phyloP scores from a whole-genome alignment of 2,329 filamentous ascomycete species.

The Botrytis tulipae region DNA sequence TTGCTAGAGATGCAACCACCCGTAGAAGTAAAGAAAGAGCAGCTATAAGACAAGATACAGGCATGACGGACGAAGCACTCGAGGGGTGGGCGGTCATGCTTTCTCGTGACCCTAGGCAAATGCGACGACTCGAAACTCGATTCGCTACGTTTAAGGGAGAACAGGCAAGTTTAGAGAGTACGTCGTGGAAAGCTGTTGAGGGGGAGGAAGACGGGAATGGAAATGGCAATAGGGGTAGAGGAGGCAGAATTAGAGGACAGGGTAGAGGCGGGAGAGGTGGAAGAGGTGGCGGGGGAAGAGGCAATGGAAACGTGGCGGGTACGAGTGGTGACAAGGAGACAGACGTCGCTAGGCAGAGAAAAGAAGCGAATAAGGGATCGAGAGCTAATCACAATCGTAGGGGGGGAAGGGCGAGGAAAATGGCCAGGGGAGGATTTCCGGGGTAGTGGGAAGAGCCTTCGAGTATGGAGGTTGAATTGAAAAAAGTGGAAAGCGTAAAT shows the following conservation, averaged over 20 bases:
- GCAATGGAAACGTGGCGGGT: slow-evolving; percentile 62
- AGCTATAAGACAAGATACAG: slow-evolving; percentile 70
- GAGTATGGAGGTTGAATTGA: background rate
- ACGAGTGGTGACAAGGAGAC: slow-evolving; percentile 68
- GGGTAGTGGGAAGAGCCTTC: slow-evolving; percentile 22
- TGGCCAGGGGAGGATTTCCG: slow-evolving; percentile 54
- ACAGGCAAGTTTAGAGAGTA: slow-evolving; percentile 64
- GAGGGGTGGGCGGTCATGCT: slow-evolving; percentile 95
- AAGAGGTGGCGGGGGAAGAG: slow-evolving; percentile 50
- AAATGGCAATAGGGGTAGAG: slow-evolving; percentile 40
- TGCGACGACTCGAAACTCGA: slow-evolving; percentile 68
- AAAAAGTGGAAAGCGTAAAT: background rate
- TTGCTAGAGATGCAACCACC: slow-evolving; percentile 69
- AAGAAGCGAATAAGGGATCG: slow-evolving; percentile 79
- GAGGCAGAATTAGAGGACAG: slow-evolving; percentile 47
- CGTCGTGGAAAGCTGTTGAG: slow-evolving; percentile 60
- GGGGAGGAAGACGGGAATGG: slow-evolving; percentile 46
- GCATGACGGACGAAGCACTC: slow-evolving; percentile 89
- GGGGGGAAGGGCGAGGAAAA: slow-evolving; percentile 65
- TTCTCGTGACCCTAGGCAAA: slow-evolving; percentile 64
- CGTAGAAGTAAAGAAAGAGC: slow-evolving; percentile 61
- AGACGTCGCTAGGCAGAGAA: slow-evolving; percentile 67
- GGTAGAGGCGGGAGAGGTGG: slow-evolving; percentile 47
- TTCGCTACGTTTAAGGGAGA: slow-evolving; percentile 64
- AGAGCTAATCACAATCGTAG: slow-evolving; percentile 84